These are phyloP conservation scores for Fraxinus platypoda DNA, from an alignment of 305 asterid genomes.

Conservation along the genomic window DNA sequence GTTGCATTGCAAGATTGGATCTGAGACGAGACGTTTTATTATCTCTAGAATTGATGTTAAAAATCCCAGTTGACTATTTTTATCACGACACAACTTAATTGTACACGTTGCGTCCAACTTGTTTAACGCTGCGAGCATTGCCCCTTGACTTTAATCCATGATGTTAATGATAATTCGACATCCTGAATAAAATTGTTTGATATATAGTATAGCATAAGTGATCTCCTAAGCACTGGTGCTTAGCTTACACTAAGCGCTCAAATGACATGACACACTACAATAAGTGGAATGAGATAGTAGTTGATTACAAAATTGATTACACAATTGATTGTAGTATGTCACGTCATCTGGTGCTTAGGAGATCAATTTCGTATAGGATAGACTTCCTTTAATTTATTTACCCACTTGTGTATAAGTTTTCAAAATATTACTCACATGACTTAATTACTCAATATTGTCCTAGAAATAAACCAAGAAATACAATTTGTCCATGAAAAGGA, in stretches of 20 bases:
- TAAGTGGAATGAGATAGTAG: too few relatives aligned
- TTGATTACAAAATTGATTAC: too few relatives aligned
- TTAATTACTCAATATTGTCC: not conserved
- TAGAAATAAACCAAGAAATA: not conserved
- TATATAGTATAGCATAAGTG: too few relatives aligned
- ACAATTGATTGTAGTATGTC: too few relatives aligned
- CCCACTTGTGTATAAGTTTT: not conserved
- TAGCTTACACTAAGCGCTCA: too few relatives aligned
- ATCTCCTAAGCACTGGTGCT: too few relatives aligned
- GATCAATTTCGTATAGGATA: not conserved
- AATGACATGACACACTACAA: too few relatives aligned
- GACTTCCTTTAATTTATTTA: not conserved
- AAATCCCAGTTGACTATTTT: not conserved
- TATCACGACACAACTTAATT: not conserved
- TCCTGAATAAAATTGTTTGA: not conserved
- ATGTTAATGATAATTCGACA: too few relatives aligned
- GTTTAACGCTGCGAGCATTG: not conserved
- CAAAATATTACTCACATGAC: not conserved
- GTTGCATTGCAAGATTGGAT: not conserved
- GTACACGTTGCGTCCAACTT: not conserved
- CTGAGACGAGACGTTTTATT: not conserved
- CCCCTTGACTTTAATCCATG: not conserved
- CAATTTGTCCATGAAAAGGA: not conserved
- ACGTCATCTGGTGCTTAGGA: too few relatives aligned
- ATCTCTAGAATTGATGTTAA: not conserved